These are phyloP conservation scores for Rhizopogon roseolus DNA, from an alignment of 768 basidiomycete species.

Conservation along the genomic window DNA sequence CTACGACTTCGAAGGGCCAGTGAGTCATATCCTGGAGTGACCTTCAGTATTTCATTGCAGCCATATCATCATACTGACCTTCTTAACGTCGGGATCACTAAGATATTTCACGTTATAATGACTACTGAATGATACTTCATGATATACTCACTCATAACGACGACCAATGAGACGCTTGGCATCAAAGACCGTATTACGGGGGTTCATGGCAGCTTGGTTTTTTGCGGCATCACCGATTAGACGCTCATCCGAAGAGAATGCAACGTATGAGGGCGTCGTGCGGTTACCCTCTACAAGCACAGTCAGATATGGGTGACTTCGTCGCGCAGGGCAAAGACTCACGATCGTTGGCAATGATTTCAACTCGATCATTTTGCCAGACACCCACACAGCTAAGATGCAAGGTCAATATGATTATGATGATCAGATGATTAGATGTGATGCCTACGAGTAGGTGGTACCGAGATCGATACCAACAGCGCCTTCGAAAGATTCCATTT, in stretches of 20 bases:
- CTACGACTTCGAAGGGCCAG: conserved; percentile 97
- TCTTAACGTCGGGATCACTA: conserved; percentile 91
- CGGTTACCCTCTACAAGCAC: conserved; percentile 82
- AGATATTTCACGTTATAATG: not conserved
- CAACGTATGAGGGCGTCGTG: conserved; percentile 98
- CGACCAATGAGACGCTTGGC: conserved; percentile 99
- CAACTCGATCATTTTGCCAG: conserved; percentile 99
- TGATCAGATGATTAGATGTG: not conserved
- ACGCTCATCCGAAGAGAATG: conserved; percentile 94
- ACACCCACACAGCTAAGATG: conserved; percentile 87
- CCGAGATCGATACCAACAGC: conserved; percentile 97
- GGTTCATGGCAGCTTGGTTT: conserved; percentile 99
- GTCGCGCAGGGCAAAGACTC: conserved; percentile 23
- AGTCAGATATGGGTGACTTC: not conserved
- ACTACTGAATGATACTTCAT: conserved; percentile 1
- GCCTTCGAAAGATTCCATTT: conserved; percentile 94
- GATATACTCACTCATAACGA: conserved; percentile 74
- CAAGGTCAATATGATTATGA: conserved; percentile 12
- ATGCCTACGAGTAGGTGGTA: conserved; percentile 89
- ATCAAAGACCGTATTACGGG: conserved; percentile 97
- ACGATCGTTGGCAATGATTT: conserved; percentile 98
- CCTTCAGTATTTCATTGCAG: not conserved
- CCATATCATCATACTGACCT: conserved; percentile 34
- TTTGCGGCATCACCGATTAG: conserved; percentile 98
- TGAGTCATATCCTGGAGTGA: conserved; percentile 78